phyloP scores from a whole-genome alignment of 1,139 yeast species.

The Protomyces inouyei region DNA sequence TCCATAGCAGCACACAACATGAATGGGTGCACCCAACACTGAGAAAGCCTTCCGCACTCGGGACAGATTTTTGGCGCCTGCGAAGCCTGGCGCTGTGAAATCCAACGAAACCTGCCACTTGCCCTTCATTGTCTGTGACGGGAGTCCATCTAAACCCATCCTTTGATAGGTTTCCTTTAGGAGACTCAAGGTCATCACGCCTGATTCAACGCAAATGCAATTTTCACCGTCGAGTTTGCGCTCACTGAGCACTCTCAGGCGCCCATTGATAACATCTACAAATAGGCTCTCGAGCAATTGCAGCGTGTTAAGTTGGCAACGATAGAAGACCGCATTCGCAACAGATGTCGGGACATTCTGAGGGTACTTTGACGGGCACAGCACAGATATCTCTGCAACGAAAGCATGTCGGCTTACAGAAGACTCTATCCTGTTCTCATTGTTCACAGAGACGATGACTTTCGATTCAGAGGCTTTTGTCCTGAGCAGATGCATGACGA shows the following conservation, averaged over 20 bases:
- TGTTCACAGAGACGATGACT: background rate
- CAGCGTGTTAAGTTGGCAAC: background rate
- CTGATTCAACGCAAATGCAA: constrained; percentile 6
- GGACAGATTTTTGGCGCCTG: background rate
- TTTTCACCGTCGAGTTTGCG: constrained; percentile 3
- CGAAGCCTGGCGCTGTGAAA: constrained; percentile 6
- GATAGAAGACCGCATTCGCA: background rate
- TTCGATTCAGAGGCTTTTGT: background rate
- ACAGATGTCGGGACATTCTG: background rate
- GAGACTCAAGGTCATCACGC: constrained; percentile 11
- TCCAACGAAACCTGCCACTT: constrained; percentile 9
- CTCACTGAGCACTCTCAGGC: background rate
- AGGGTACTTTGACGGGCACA: background rate
- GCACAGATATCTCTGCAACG: constrained; percentile 1
- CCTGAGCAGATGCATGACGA: constrained; percentile 6
- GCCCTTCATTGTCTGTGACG: background rate
- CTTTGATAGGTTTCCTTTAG: constrained; percentile 17
- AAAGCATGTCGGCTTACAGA: constrained; percentile 8
- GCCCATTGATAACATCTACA: background rate
- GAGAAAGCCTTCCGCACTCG: constrained; percentile 2
- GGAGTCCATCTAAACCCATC: constrained; percentile 17
- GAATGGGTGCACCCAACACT: background rate
- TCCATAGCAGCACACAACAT: background rate
- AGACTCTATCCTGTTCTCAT: background rate
- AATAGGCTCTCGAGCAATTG: background rate